A percentile compares a stretch with the other conserved stretches of the same genome.
Evolutionary conservation across 2,329 filamentous ascomycete genomes (phyloP).

Genomic region (Cercospora sp.): DNA sequence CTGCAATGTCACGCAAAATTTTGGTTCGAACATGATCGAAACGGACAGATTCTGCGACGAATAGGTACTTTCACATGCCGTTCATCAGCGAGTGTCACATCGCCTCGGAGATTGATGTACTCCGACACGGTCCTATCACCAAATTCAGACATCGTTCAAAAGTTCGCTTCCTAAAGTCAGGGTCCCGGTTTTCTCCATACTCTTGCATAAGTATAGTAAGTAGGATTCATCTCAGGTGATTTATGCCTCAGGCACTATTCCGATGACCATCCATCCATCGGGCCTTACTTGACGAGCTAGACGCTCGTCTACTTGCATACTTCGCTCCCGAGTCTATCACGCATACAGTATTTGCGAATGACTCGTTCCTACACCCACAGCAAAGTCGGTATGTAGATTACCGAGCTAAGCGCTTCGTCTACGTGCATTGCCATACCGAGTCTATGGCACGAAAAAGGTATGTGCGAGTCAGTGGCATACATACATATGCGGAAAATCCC

Average conservation of each 20-base stretch:
- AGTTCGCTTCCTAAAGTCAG: not conserved
- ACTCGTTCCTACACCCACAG: not conserved
- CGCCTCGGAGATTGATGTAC: conserved; percentile 1
- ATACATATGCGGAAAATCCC: not conserved
- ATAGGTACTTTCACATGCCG: not conserved
- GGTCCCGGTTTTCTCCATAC: not conserved
- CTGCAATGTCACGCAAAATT: not conserved
- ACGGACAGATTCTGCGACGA: not conserved
- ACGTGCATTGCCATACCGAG: conserved; percentile 13
- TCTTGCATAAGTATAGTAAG: not conserved
- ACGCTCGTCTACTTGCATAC: conserved; percentile 2
- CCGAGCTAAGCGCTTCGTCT: conserved; percentile 10
- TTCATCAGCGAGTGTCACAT: not conserved
- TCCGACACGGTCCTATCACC: not conserved
- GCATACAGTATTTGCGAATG: not conserved
- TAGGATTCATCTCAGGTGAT: not conserved
- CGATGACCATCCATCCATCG: not conserved
- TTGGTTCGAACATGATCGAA: not conserved
- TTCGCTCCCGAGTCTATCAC: not conserved
- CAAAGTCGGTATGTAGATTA: not conserved
- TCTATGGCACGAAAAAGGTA: not conserved
- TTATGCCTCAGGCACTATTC: not conserved
- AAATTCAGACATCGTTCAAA: not conserved
- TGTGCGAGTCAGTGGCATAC: not conserved
- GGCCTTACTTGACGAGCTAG: not conserved